Evolutionary conservation across 2,329 filamentous ascomycete species (phyloP).

Genomic region (Lasiodiplodia hormozganensis): DNA sequence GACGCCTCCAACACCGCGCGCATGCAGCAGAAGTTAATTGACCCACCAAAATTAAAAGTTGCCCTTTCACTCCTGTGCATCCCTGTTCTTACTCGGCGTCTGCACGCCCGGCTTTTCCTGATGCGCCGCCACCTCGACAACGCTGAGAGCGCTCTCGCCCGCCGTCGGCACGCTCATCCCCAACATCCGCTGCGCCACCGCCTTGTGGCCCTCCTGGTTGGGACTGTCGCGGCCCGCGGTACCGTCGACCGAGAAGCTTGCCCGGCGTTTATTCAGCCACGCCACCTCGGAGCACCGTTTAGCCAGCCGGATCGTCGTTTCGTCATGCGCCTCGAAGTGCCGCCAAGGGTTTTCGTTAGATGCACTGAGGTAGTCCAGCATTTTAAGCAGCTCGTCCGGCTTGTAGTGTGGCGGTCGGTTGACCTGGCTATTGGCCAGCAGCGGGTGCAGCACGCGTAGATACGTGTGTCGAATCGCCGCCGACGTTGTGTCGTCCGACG

Average conservation of each 20-base stretch:
- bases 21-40: constrained; percentile 12
- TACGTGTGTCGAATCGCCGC: constrained; percentile 84
- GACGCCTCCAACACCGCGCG: constrained; percentile 19
- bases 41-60: not conserved
- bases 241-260: constrained; percentile 16
- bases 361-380: constrained; percentile 72
- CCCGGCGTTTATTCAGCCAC: constrained; percentile 62
- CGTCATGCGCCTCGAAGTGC: constrained; percentile 82
- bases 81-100: constrained; percentile 43
- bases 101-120: constrained; percentile 50
- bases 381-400: constrained; percentile 77
- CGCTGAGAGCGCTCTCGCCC: constrained; percentile 47
- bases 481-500: constrained; percentile 70
- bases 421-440: constrained; percentile 91
- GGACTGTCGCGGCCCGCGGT: constrained; percentile 18
- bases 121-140: constrained; percentile 48
- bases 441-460: constrained; percentile 86
- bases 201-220: constrained; percentile 44
- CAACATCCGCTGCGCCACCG: constrained; percentile 46
- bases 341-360: constrained; percentile 56
- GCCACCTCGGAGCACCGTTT: constrained; percentile 75
- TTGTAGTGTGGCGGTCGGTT: constrained; percentile 90
- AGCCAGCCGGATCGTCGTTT: constrained; percentile 79
- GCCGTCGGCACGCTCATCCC: constrained; percentile 48
- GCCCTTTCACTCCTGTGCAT: not conserved